Evolutionary conservation across 306 rosid species (phyloP).

Genomic region (Trichosanthes truncata): DNA sequence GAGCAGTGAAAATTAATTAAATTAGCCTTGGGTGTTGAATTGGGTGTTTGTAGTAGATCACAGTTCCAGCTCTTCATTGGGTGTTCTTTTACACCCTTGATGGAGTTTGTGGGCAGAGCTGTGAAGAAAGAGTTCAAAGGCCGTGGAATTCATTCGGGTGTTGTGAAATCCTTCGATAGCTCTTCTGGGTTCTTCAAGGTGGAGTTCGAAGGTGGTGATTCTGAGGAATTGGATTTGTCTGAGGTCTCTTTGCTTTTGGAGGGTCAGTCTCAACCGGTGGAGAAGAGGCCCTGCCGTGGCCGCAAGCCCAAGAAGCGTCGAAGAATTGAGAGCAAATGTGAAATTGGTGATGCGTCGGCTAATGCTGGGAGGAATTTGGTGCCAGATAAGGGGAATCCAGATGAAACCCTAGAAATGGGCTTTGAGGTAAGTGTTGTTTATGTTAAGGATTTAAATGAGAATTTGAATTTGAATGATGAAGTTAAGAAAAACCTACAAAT

Average conservation of each 20-base stretch:
- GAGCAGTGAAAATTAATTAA: background rate
- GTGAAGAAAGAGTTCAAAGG: conserved; percentile 50
- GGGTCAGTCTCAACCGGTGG: conserved; percentile 18
- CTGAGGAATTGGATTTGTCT: conserved; percentile 46
- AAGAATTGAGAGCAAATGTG: conserved; percentile 21
- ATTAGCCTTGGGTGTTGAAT: background rate
- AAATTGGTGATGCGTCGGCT: conserved; percentile 28
- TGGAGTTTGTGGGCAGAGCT: conserved; percentile 70
- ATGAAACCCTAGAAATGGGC: conserved; percentile 22
- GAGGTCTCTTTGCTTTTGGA: conserved; percentile 36
- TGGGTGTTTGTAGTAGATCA: conserved; percentile 30
- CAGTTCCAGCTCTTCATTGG: background rate
- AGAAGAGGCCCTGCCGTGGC: conserved; percentile 26
- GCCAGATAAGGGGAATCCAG: conserved; percentile 19
- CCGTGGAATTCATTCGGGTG: conserved; percentile 39
- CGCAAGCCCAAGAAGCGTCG: conserved; percentile 74
- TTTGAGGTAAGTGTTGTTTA: conserved; percentile 17
- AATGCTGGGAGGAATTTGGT: conserved; percentile 30
- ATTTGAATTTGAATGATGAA: conserved; percentile 20
- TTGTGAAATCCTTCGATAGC: conserved; percentile 61
- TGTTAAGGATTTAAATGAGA: conserved; percentile 20
- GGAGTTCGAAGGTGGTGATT: conserved; percentile 49
- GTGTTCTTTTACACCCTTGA: conserved; percentile 25
- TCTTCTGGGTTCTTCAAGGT: conserved; percentile 53
- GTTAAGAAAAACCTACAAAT: conserved; percentile 11